Evolutionary conservation across 805 yeast species (phyloP), one percentile per base, ranked within the genome.

Genomic region (Ogataea kodamae): DNA sequence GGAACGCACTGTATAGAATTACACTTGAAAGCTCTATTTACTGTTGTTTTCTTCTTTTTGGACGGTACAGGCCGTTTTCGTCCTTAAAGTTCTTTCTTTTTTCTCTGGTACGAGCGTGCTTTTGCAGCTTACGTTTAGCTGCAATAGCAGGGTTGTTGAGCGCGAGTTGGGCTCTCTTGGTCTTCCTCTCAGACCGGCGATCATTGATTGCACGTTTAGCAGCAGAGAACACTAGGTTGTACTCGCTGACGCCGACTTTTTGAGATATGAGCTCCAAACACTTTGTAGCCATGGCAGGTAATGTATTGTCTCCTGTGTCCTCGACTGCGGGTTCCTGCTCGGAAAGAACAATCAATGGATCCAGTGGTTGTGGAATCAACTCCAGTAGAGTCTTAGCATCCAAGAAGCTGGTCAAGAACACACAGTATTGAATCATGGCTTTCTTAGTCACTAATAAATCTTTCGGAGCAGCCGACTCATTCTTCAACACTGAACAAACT

Each of bases 141-240:
- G 86, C 80, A 25, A 73, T 61, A 10, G 82, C 95, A 1, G 97
- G 97, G 4, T 81, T 83, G 13, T 70, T 72, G 8, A 89, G 68
- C 3, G 87, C 82, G 54, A 86, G 62, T 39, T 82, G 79, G 0
- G 95, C 82, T 37, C 88, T 70, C 52, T 79, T 81, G 0, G 83
- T 72, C 53, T 70, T 77, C 59, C 97, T 76, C 30, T 86, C 94
- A 39, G 72, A 71, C 50, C 97, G 74, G 57, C 86, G 74, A 21
- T 65, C 64, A 18, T 59, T 61, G 15, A 89, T 80, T 11, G 50
- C 49, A 43, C 70, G 75, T 53, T 77, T 76, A n/a, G 87, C 92
- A 27, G 64, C 64, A 2, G 83, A 64, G 51, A 79, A 81, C 2
- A 74, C 60, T 13, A 64, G 56, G 9, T 85, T 72, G 52, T 81